Base-by-base conservation (phyloP, 805 yeast genomes). In the Pichia paraexigua region DNA sequence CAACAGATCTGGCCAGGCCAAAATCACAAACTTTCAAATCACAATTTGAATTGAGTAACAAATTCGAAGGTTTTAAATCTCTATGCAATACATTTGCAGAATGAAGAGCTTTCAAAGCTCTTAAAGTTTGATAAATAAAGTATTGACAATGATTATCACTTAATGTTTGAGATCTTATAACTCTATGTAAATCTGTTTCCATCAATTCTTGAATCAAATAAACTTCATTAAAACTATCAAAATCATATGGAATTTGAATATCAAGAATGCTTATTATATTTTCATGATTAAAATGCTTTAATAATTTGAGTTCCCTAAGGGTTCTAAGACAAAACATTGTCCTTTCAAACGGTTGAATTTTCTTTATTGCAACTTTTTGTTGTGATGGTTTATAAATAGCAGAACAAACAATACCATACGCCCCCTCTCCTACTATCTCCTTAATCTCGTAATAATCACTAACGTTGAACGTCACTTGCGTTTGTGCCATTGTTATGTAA, bases 71-170 rank as follows among this genome's bases (percentile, higher is more conserved):
- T 67, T 92, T 92, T 55, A 92, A 73, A 65, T 92, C 98, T 56
- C 98, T 77, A 65, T 92, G 98, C 55, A 92, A 79, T 22, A 92
- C 96, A 62, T 90, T 88, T n/a, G 96, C 96, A 27, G 89, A 82
- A 66, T 92, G 98, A 65, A 92, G 75, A 24, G 94, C 89, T 66
- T 92, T 92, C 53, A 92, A 72, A 1, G 96, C 98, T 48, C 97
- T 74, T 53, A 92, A 71, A 0, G 95, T 88, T 69, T 92, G 98
- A 69, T 92, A 92, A 21, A 87, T 79, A 65, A 92, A 92, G 67
- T 90, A 90, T 66, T 92, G 98, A 60, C 91, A 83, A 67, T 92
- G 98, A 67, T 90, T 96, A 67, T 92, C 98, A 21, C 87, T 80
- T 48, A 92, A 73, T 51, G 78, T 78, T 68, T 92, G 98, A 2